Base-by-base conservation (phyloP, 129 eudicot genomes). In the Apium graveolens region DNA sequence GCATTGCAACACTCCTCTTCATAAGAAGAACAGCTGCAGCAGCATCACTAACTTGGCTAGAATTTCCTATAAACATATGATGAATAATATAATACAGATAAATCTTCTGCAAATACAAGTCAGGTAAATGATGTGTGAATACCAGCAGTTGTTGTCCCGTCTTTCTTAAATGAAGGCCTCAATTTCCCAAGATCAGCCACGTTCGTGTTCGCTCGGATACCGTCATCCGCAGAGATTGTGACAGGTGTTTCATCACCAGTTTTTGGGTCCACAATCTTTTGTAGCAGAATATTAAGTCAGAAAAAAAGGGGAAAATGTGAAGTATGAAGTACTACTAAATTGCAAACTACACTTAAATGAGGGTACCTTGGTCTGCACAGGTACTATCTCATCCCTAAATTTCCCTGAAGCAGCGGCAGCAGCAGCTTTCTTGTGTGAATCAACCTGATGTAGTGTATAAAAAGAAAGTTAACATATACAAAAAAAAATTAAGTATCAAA, bases 111-210 rank as follows among this genome's bases (percentile, higher is more conserved):
- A 71, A 21, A 75, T 45, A 78, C 55, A 73, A 37, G 57, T 34
- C 29, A 60, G 53, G 51, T 18, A 32, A 18, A 72, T 42, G 37
- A 38, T 32, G 37, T 11, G 14, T 27, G 71, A 8, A 62, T 91
- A 91, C 98, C 99, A 75, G 97, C 97, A 44, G 99, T 96, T 45
- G 99, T 92, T 5, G 99, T 76, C 76, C 99, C 99, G 65, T 90
- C 91, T 84, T 92, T 96, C 87, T 89, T 92, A 60, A 96, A 96
- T 78, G 89, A 94, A 5, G 99, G 88, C 84, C 87, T 96, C 84
- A 96, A 71, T 76, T 90, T 96, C 35, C 86, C 96, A 82, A 96
- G 87, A 66, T 92, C 95, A 9, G 97, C 86, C 77, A 90, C 45
- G 43, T 75, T 82, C 46, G 94, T 44, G 70, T 84, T 94, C 80